Evolutionary conservation across 2,329 filamentous ascomycete species (phyloP), one percentile per base, ranked within the genome.

Genomic region (Lecanosticta acicola): DNA sequence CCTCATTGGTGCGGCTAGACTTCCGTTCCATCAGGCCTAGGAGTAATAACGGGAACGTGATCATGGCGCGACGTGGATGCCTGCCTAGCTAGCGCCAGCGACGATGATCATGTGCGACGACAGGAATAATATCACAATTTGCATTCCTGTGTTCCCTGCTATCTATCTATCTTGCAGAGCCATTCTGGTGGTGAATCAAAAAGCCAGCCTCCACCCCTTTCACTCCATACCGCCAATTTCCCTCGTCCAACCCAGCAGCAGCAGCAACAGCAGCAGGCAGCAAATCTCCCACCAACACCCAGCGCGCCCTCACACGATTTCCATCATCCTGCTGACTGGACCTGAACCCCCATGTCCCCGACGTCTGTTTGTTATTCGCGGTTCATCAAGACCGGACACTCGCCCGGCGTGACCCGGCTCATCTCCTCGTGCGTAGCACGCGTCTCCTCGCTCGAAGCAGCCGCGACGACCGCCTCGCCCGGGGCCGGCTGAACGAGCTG

Each of bases 351-450:
- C 39, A 41, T 19, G 9, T 21, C 39, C 14, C 14, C n/a, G n/a
- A n/a, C n/a, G n/a, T 41, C 24, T 9, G n/a, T 21, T 34, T 32
- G 20, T 29, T 48, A 68, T 56, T 67, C 66, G 21, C 61, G 46
- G 46, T 68, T 68, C 65, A 66, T 65, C 43, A 69, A 44, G 29
- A 67, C 64, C 13, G 64, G 65, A 44, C 64, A 66, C 49, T 68
- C 65, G 1, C 41, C 47, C 3, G 53, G 41, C 10, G 49, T 49
- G 34, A 64, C 51, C 32, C 42, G 49, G 41, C 62, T 63, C 67
- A 69, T 68, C 56, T 69, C 67, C 51, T 65, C 60, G 41, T 64
- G 59, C 39, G 66, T 66, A 50, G 58, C 20, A 37, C 50, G 56
- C 20, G 63, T 62, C 58, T 68, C 65, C 24, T 64, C 54, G 19